Evolutionary conservation across 768 basidiomycete species (phyloP).

Genomic region (Coprinopsis sp.): DNA sequence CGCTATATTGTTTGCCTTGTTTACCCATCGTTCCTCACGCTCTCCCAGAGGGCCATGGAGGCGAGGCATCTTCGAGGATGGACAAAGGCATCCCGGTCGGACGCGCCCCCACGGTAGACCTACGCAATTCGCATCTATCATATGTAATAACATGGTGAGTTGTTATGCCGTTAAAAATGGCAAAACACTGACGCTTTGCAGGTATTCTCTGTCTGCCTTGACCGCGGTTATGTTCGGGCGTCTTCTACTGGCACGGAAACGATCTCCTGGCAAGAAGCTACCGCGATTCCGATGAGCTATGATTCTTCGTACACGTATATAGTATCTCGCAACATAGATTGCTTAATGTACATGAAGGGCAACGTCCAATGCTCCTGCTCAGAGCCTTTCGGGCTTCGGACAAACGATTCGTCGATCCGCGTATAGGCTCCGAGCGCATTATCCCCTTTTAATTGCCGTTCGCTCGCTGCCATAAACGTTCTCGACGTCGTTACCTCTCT

Average conservation of each 20-base stretch:
- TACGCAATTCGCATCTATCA: slow-evolving; percentile 90
- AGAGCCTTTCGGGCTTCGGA: too few relatives aligned
- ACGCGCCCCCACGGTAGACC: slow-evolving; percentile 73
- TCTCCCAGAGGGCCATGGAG: slow-evolving; percentile 73
- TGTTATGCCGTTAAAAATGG: not conserved
- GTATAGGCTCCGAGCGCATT: not conserved
- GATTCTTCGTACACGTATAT: not conserved
- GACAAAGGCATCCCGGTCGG: slow-evolving; percentile 81
- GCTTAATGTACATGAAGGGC: too few relatives aligned
- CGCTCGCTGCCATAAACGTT: too few relatives aligned
- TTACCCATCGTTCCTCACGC: slow-evolving; percentile 6
- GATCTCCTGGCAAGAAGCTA: slow-evolving; percentile 43
- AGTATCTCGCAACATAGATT: too few relatives aligned
- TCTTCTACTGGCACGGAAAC: slow-evolving; percentile 54
- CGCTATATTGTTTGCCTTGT: slow-evolving; percentile 18
- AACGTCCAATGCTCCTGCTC: too few relatives aligned
- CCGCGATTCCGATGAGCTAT: slow-evolving; percentile 48
- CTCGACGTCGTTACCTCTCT: too few relatives aligned
- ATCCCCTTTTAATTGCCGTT: slow-evolving; percentile 9
- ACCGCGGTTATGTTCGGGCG: slow-evolving; percentile 81
- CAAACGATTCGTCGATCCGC: not conserved
- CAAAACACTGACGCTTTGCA: slow-evolving; percentile 24
- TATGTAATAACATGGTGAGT: slow-evolving; percentile 92
- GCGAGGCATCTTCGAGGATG: slow-evolving; percentile 57
- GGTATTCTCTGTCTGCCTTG: slow-evolving; percentile 86